Evolutionary conservation across 495 filamentous ascomycete species (phyloP), one percentile per base, ranked within the genome.

Genomic region (Xylona heveae): DNA sequence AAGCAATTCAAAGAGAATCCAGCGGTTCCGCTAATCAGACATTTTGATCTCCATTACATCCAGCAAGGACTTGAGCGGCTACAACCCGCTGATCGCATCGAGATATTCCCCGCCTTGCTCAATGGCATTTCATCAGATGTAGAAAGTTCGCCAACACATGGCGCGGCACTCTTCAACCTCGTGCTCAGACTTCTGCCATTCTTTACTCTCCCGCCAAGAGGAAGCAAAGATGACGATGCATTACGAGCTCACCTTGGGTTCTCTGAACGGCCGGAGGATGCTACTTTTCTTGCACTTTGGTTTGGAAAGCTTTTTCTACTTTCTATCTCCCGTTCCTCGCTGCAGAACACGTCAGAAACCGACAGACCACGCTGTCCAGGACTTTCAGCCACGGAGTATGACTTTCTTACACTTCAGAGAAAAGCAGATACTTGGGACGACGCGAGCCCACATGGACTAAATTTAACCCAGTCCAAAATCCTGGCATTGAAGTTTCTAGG

Each of bases 21-120:
- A 7, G 47, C 58, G 5, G 59, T 59, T 26, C 59, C 75, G 2
- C 62, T 93, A 5, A 64, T 97, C 31, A 68, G 77, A 36, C 78
- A 92, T 45, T 80, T 92, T 49, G 88, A 94, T 56, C 49, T 95
- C 32, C 57, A 75, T 19, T 92, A 90, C 50, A 71, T 93, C 19
- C 80, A 90, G 43, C 78, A 88, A 48, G 83, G 85, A 21, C 58
- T 94, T 26, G 62, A 68, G 25, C 68, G 84, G 17, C 54, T 97
- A 7, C 42, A 57, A 38, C 31, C 54, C 19, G 19, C 31, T 24
- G 74, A 78, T 29, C 65, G 71, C 38, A 53, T 74, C 21, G 67
- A 71, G 6, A 58, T 94, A 14, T 51, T 93, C 5, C 70, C 83
- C 7, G 60, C 65, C 2, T 53, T 84, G 12, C 54, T 93, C 16